Conservation (phyloP, 352 stramenopile genomes). For the Globisporangium solare region DNA sequence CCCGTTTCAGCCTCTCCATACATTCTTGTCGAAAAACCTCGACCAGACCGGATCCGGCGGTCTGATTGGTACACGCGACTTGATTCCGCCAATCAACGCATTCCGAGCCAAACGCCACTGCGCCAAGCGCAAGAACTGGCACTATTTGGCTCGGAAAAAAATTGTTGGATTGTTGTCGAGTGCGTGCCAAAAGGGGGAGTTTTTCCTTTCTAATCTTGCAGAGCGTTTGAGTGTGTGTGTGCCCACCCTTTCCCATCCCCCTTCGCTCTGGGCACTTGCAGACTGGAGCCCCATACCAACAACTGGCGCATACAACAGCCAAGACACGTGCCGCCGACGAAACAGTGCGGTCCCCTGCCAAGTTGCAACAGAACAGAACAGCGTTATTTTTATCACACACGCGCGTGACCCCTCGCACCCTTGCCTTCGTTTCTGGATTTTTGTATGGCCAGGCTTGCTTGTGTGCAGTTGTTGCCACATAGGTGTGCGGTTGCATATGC, state of each 20-base stretch:
- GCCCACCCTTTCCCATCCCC: conserved; percentile 5
- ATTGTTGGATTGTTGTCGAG: background rate
- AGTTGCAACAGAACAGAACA: conserved; percentile 9
- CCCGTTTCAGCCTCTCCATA: too few relatives aligned
- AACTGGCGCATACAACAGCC: conserved; percentile 12
- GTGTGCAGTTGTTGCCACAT: too few relatives aligned
- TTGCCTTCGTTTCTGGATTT: too few relatives aligned
- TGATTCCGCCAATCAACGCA: conserved; percentile 30
- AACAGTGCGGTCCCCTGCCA: conserved; percentile 4
- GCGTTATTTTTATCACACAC: too few relatives aligned
- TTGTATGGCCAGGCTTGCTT: too few relatives aligned
- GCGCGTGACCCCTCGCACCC: too few relatives aligned
- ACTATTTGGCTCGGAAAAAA: conserved; percentile 19
- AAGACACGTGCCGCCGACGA: background rate
- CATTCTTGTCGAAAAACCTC: conserved; percentile 24
- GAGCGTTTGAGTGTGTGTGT: conserved; percentile 2
- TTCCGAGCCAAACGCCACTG: conserved; percentile 13
- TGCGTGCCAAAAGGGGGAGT: background rate
- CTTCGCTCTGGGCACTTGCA: background rate
- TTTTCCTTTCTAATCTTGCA: conserved; percentile 2
- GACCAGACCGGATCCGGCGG: background rate
- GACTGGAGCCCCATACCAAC: conserved; percentile 1
- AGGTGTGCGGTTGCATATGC: too few relatives aligned
- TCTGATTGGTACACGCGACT: conserved; percentile 23
- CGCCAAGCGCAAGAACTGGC: conserved; percentile 29